Evolutionary conservation across 495 filamentous ascomycete genomes (phyloP), one percentile per base, ranked within the genome.

Genomic region (Penicillium steckii): DNA sequence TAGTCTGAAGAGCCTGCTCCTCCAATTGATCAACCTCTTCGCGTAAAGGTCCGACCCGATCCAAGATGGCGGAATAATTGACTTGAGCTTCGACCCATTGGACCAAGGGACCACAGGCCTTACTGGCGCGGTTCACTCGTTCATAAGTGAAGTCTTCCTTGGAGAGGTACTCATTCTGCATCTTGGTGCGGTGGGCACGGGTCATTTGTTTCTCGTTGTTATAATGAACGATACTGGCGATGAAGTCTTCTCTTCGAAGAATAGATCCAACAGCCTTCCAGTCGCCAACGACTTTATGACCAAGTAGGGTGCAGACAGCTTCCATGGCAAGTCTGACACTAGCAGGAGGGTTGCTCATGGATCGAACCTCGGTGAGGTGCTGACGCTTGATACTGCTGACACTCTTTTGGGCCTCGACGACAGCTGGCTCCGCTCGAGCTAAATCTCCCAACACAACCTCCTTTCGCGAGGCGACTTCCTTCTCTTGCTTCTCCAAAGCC

Each of bases 11-110:
- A 22, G 93, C 91, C 62, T 89, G 83, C 32, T 94, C 86, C 67
- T 97, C 91, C 19, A 99, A 85, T 62, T 87, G 75, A 42, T 75
- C 79, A 13, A 97, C 95, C 67, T 99, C 95, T 42, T 94, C 90
- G 53, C 93, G 85, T 30, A 99, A 73, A 38, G 94, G 94, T 3
- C 95, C 94, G 56, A 99, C 90, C 19, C 91, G 87, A 64, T 97
- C 93, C 46, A 97, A 76, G 57, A 99, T 99, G 58, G 91, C 93
- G 15, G 94, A 96, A 67, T 95, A 99, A 61, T 90, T 91, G 61
- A 97, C 94, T 71, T 99, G 94, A 30, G 94, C 94, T 69, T 91
- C 84, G 21, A 96, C 92, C 94, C 94, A 99, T 68, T 96, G 90
- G 23, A 97, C 95, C 29, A 99, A 75, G 23, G 94, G 94, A 65